Evolutionary conservation across 179 eudicot genomes (phyloP).

Genomic region (Heliamphora pulchella): DNA sequence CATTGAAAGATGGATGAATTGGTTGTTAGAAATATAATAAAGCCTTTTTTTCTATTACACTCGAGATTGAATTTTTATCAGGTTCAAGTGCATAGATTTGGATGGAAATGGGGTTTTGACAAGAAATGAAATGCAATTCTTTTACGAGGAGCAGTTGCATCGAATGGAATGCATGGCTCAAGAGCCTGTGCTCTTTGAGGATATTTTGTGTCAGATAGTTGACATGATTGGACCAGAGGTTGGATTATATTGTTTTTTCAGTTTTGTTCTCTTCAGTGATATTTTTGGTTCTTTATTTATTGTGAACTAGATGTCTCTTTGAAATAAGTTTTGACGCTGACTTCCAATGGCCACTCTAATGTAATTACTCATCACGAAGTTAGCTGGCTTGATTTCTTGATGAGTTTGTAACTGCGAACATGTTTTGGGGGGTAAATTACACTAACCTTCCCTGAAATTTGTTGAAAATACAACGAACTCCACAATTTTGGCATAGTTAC

Average conservation of each 20-base stretch:
- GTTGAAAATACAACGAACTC: too few species aligned
- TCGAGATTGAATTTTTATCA: conserved; percentile 23
- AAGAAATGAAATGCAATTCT: conserved; percentile 91
- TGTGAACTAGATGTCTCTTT: not conserved
- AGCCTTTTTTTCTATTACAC: not conserved
- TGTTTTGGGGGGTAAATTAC: not conserved
- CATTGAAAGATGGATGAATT: not conserved
- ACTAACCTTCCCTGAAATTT: too few species aligned
- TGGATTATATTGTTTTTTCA: not conserved
- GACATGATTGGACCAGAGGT: conserved; percentile 97
- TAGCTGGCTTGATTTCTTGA: not conserved
- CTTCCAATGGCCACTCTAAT: not conserved
- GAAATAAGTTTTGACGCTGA: conserved; percentile 1
- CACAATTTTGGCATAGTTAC: too few species aligned
- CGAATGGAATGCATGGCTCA: conserved; percentile 99
- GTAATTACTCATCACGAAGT: not conserved
- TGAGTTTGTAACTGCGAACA: not conserved
- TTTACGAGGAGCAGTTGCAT: conserved; percentile 96
- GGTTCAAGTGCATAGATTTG: conserved; percentile 97
- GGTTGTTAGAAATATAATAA: conserved; percentile 4
- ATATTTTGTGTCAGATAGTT: conserved; percentile 90
- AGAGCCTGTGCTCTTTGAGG: conserved; percentile 97
- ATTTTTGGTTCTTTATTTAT: not conserved
- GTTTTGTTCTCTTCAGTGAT: not conserved
- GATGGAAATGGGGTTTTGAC: conserved; percentile 88